phyloP scores from a whole-genome alignment of 805 yeast genomes.

The Wickerhamiella brachini region DNA sequence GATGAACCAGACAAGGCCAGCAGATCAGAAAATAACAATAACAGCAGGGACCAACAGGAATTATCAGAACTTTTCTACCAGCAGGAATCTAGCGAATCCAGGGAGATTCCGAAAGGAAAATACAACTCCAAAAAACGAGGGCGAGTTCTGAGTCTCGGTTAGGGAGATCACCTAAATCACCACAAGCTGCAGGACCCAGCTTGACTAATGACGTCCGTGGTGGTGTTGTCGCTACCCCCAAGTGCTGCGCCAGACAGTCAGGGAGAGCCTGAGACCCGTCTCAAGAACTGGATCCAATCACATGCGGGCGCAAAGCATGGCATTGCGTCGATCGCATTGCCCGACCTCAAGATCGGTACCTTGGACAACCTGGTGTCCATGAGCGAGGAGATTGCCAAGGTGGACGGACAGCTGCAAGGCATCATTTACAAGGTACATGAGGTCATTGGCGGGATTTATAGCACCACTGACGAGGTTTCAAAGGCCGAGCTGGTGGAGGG shows the following conservation, averaged over 20 bases:
- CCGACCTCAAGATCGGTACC: conserved; percentile 87
- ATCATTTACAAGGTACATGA: conserved; percentile 69
- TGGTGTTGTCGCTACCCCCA: conserved; percentile 40
- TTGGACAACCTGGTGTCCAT: conserved; percentile 82
- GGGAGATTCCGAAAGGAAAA: no score
- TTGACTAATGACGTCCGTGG: conserved; percentile 12
- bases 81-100: no score
- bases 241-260: conserved; percentile 26
- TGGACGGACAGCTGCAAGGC: conserved; percentile 62
- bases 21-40: no score
- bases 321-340: conserved; percentile 46
- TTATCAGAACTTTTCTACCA: no score
- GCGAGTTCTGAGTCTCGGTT: no score
- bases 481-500: conserved; percentile 40
- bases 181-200: not conserved
- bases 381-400: conserved; percentile 74
- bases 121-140: no score
- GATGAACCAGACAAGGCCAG: no score
- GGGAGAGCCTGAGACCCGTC: conserved; percentile 27
- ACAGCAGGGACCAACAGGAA: no score
- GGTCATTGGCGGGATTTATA: conserved; percentile 38
- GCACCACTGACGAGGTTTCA: conserved; percentile 23
- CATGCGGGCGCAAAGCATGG: conserved; percentile 30
- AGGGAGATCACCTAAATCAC: no score
- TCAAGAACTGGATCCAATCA: conserved; percentile 23